These are phyloP conservation scores for Hyaloperonospora arabidopsidis DNA, from an alignment of 352 stramenopile species.

Conservation along the genomic window DNA sequence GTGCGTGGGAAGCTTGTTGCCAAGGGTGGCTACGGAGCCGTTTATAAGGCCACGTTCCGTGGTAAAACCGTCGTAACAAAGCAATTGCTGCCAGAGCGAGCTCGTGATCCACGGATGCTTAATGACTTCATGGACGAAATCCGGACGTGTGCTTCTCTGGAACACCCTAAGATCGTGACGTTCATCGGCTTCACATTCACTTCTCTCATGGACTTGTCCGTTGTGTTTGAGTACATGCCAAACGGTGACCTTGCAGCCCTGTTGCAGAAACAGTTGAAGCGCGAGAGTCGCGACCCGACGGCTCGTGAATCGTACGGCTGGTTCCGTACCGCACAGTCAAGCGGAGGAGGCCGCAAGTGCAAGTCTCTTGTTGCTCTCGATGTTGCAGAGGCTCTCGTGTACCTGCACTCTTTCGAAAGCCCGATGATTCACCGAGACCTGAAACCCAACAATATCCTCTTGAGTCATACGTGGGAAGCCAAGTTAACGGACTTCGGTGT, in stretches of 20 bases:
- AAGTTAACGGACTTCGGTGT: slow-evolving; percentile 61
- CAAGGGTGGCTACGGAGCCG: slow-evolving; percentile 49
- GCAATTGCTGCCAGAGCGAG: slow-evolving; percentile 31
- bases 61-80: slow-evolving; percentile 37
- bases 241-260: slow-evolving; percentile 39
- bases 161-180: slow-evolving; percentile 42
- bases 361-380: slow-evolving; percentile 38
- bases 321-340: slow-evolving; percentile 22
- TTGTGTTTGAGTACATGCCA: slow-evolving; percentile 44
- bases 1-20: slow-evolving; percentile 33
- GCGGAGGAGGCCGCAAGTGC: slow-evolving; percentile 22
- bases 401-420: slow-evolving; percentile 38
- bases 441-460: slow-evolving; percentile 44
- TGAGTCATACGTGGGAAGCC: slow-evolving; percentile 33
- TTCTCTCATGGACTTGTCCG: slow-evolving; percentile 42
- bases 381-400: slow-evolving; percentile 36
- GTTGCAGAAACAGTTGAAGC: slow-evolving; percentile 29
- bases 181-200: slow-evolving; percentile 52
- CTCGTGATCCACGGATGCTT: slow-evolving; percentile 28
- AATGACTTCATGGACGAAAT: slow-evolving; percentile 50
- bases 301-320: slow-evolving; percentile 24
- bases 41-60: slow-evolving; percentile 45
- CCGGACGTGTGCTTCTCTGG: slow-evolving; percentile 29
- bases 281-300: slow-evolving; percentile 21
- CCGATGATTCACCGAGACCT: slow-evolving; percentile 52